Conservation (phyloP, 1,139 yeast species). For the Nakaseomyces sp. region DNA sequence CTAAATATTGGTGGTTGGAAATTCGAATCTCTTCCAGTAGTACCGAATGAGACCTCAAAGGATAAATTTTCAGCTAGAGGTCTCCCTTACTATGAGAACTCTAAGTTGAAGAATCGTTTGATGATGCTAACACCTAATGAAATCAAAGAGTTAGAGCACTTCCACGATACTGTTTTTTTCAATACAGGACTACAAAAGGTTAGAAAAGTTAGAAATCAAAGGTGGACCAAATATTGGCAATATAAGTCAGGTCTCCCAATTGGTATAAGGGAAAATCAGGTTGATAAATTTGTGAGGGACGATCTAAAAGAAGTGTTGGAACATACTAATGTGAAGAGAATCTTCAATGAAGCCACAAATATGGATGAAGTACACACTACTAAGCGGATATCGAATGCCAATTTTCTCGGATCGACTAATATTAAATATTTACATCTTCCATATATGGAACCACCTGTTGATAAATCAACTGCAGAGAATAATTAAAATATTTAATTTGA, state of each 20-base stretch:
- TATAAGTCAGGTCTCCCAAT: constrained; percentile 32
- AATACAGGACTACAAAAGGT: constrained; percentile 29
- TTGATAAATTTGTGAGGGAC: constrained; percentile 19
- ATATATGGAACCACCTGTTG: constrained; percentile 22
- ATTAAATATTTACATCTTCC: constrained; percentile 38
- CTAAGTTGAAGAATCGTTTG: constrained; percentile 16
- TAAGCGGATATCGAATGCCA: constrained; percentile 39
- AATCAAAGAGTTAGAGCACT: constrained; percentile 32
- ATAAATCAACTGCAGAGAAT: not conserved
- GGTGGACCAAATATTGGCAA: constrained; percentile 36
- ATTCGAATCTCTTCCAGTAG: constrained; percentile 26
- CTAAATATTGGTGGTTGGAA: constrained; percentile 30
- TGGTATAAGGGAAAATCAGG: constrained; percentile 26
- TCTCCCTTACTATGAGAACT: constrained; percentile 29
- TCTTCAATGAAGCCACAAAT: constrained; percentile 29
- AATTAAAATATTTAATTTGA: not conserved
- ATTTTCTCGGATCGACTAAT: constrained; percentile 38
- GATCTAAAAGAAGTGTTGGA: constrained; percentile 25
- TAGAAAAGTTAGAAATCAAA: constrained; percentile 27
- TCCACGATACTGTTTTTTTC: constrained; percentile 32
- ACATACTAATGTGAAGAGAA: constrained; percentile 24
- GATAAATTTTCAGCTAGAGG: constrained; percentile 27
- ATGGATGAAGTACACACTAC: constrained; percentile 32
- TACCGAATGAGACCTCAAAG: constrained; percentile 5
- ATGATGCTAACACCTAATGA: constrained; percentile 24